phyloP scores from a whole-genome alignment of 441 rosid genomes.

The Biscutella laevigata region DNA sequence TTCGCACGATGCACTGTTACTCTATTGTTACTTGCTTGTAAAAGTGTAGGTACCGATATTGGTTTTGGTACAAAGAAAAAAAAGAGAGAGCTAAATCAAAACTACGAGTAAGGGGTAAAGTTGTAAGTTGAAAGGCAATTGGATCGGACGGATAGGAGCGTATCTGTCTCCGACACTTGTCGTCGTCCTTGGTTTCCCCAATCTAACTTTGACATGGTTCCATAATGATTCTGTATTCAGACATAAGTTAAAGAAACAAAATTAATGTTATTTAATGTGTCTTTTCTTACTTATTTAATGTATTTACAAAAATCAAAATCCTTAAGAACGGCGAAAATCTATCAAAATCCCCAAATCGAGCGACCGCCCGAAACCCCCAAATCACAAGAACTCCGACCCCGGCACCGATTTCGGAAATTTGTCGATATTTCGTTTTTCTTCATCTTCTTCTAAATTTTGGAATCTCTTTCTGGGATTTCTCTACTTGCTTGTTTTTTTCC shows the following conservation, averaged over 20 bases:
- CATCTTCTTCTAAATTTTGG: slow-evolving; percentile 1
- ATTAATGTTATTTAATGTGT: slow-evolving; percentile 16
- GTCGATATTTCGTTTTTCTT: slow-evolving; percentile 6
- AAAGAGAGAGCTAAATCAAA: too few relatives aligned
- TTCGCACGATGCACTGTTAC: too few relatives aligned
- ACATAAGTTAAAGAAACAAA: slow-evolving; percentile 7
- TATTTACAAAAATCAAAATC: background rate
- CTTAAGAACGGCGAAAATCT: background rate
- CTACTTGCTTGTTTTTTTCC: background rate
- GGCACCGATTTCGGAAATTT: slow-evolving; percentile 3
- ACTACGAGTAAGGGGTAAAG: slow-evolving; percentile 9
- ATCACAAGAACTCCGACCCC: slow-evolving; percentile 5
- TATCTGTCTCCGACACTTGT: background rate
- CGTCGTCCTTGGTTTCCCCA: background rate
- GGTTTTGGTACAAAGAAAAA: too few relatives aligned
- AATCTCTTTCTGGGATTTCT: slow-evolving; percentile 9
- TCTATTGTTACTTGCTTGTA: too few relatives aligned
- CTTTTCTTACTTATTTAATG: slow-evolving; percentile 2
- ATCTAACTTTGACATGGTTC: background rate
- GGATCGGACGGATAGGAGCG: slow-evolving; percentile 19
- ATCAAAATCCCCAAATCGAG: slow-evolving; percentile 26
- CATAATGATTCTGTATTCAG: slow-evolving; percentile 12
- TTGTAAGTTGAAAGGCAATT: background rate
- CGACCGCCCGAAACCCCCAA: slow-evolving; percentile 16
- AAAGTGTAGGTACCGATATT: too few relatives aligned